These are phyloP conservation scores for Colletotrichum echinochloae DNA, from an alignment of 2,329 filamentous ascomycete genomes.

Conservation along the genomic window DNA sequence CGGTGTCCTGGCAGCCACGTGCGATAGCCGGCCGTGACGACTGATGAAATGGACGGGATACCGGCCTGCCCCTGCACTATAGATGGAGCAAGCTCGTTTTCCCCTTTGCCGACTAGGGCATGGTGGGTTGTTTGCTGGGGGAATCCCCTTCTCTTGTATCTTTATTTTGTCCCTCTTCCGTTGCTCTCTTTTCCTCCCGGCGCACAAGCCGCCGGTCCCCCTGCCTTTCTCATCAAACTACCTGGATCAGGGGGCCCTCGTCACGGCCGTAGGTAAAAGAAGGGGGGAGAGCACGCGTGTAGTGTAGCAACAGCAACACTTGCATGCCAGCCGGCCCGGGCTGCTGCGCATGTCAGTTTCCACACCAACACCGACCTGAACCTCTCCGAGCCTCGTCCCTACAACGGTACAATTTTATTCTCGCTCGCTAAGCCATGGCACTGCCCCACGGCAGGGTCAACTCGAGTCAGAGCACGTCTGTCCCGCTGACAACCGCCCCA, in stretches of 20 bases:
- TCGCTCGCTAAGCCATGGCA: constrained; percentile 37
- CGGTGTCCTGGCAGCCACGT: constrained; percentile 48
- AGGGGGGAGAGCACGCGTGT: constrained; percentile 13
- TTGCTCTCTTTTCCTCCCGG: constrained; percentile 16
- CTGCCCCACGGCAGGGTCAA: constrained; percentile 33
- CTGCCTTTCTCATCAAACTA: constrained; percentile 32
- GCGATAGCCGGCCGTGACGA: constrained; percentile 39
- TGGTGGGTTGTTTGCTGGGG: constrained; percentile 6
- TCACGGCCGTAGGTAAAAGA: constrained; percentile 25
- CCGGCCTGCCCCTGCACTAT: constrained; percentile 36
- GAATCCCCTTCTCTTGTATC: not conserved
- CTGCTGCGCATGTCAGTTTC: constrained; percentile 33
- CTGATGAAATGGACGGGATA: constrained; percentile 35
- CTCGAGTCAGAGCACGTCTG: constrained; percentile 33
- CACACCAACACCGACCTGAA: constrained; percentile 6
- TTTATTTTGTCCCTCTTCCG: constrained; percentile 13
- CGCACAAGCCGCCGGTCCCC: constrained; percentile 25
- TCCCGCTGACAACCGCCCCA: constrained; percentile 20
- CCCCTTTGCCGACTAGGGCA: constrained; percentile 11
- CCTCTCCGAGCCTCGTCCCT: constrained; percentile 13
- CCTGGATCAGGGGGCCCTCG: constrained; percentile 30
- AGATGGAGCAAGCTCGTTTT: constrained; percentile 30
- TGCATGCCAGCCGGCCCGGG: constrained; percentile 16
- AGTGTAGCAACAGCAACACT: constrained; percentile 11
- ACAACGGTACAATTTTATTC: constrained; percentile 37